phyloP scores from a whole-genome alignment of 2,329 filamentous ascomycete species.

The Calonectria hongkongensis region DNA sequence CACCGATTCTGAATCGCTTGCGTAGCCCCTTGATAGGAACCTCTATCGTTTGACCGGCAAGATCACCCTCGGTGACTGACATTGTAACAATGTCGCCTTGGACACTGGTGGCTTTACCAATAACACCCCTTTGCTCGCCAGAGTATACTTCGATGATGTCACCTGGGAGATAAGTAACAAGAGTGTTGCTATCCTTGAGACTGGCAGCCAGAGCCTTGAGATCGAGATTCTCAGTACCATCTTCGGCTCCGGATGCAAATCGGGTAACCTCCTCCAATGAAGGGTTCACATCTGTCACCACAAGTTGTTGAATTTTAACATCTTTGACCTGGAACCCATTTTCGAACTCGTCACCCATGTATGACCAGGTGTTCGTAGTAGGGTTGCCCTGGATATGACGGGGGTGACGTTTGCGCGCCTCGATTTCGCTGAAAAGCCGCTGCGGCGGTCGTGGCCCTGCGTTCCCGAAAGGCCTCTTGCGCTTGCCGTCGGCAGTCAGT shows the following conservation, averaged over 20 bases:
- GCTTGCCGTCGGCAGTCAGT: conserved; percentile 78
- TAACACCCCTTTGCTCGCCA: conserved; percentile 94
- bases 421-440: conserved; percentile 92
- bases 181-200: conserved; percentile 87
- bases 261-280: conserved; percentile 96
- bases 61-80: conserved; percentile 86
- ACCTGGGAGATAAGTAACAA: conserved; percentile 90
- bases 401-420: conserved; percentile 91
- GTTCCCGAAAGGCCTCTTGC: conserved; percentile 81
- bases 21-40: conserved; percentile 93
- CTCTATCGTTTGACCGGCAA: conserved; percentile 90
- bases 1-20: conserved; percentile 93
- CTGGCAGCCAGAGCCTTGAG: conserved; percentile 92
- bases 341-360: conserved; percentile 91
- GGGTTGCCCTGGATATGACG: conserved; percentile 78
- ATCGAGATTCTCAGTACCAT: conserved; percentile 95
- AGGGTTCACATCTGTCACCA: conserved; percentile 93
- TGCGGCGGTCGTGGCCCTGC: conserved; percentile 85
- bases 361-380: conserved; percentile 88
- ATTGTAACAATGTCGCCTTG: conserved; percentile 95
- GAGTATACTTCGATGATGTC: conserved; percentile 98
- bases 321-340: conserved; percentile 96
- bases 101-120: conserved; percentile 89
- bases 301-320: conserved; percentile 90
- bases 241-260: conserved; percentile 91